Base-by-base conservation (phyloP, 31 red algal genomes). In the Asparagopsis taxiformis region DNA sequence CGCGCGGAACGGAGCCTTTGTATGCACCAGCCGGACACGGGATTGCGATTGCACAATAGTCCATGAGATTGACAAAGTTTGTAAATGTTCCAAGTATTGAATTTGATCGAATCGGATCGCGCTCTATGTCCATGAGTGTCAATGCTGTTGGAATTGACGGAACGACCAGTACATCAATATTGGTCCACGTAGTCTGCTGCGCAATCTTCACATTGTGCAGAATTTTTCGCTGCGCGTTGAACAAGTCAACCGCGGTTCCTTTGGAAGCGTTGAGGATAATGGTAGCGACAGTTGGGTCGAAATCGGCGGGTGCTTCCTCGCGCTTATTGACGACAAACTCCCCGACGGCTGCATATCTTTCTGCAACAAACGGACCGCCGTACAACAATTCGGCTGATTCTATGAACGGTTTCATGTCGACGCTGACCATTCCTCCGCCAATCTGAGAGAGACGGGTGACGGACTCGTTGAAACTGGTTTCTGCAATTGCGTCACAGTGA, bases 51-150 rank as follows among this genome's bases (percentile, higher is more conserved):
- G 84, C 84, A 43, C 72, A 62, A 30, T 63, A 73, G 67, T 78
- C 84, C 64, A 73, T 66, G 36, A 88, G 36, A 44, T 88, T 88
- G 1, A 88, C 84, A 79, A 88, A 88, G 66, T 88, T 88, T 25
- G 84, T 88, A 37, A 77, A 88, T 28, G 54, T 78, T 31, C 84
- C 84, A 20, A 88, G 74, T 53, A 78, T 46, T 34, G 62, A 51
- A 49, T 88, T 88, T 13, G 65, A 29, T 1, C 33, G 49, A 17
- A 78, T 49, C n/a, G 74, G 73, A 28, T 88, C 65, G 16, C 49
- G 51, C 23, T 58, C 59, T 25, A 79, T 62, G 3, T 77, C 72
- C 56, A 54, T 13, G 0, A 65, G 36, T 6, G 53, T 79, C 26
- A 71, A 31, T 0, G 71, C 55, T 16, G 57, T 59, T 1, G 84